These are phyloP conservation scores for Hemerocallis citrina DNA, from an alignment of 106 monocot species.

Conservation along the genomic window DNA sequence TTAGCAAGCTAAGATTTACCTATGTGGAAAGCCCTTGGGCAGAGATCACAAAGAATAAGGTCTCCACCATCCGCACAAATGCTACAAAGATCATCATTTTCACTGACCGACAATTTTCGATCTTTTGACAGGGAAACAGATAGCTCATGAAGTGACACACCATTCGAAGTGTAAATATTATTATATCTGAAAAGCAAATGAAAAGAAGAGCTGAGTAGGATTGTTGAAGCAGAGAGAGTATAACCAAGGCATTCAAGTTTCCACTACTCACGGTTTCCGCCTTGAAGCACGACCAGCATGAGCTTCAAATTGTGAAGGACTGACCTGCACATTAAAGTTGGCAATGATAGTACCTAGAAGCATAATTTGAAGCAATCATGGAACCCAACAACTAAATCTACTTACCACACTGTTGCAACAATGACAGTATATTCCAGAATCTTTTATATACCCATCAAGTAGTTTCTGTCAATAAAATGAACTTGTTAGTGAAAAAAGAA, in stretches of 20 bases:
- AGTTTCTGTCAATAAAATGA: slow-evolving; percentile 40
- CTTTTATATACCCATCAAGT: slow-evolving; percentile 90
- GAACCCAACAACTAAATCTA: neutral
- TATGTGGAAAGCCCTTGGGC: slow-evolving; percentile 95
- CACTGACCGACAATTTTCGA: slow-evolving; percentile 34
- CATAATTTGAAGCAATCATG: neutral
- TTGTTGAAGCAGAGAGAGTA: neutral
- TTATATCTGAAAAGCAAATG: slow-evolving; percentile 50
- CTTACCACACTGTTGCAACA: slow-evolving; percentile 85
- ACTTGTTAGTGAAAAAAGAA: neutral
- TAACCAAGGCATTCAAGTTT: neutral
- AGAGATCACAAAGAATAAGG: slow-evolving; percentile 91
- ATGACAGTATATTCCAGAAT: slow-evolving; percentile 74
- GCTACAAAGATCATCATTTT: slow-evolving; percentile 92
- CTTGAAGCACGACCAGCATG: slow-evolving; percentile 89
- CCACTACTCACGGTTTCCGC: slow-evolving; percentile 75
- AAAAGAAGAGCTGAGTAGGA: slow-evolving; percentile 5
- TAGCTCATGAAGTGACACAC: slow-evolving; percentile 94
- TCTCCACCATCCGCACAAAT: slow-evolving; percentile 90
- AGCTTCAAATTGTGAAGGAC: slow-evolving; percentile 98
- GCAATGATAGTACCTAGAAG: neutral
- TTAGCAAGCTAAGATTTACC: slow-evolving; percentile 22
- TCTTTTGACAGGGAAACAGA: slow-evolving; percentile 80
- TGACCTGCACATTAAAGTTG: slow-evolving; percentile 46
- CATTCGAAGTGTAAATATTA: slow-evolving; percentile 96